These are phyloP conservation scores for Lichtheimia corymbifera DNA, from an alignment of 371 early-diverging fungal genomes.

Conservation along the genomic window DNA sequence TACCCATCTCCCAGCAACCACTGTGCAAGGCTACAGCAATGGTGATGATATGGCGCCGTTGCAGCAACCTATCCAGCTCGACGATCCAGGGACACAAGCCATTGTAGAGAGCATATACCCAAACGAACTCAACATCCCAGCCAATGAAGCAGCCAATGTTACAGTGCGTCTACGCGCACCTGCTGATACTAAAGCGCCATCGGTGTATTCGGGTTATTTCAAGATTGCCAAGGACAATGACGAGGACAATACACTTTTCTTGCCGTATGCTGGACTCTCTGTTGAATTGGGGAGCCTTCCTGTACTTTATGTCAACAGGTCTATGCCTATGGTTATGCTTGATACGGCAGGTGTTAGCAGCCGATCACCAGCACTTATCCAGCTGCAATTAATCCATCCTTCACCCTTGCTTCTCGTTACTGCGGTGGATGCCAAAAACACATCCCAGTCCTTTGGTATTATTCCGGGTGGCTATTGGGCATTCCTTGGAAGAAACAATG, in stretches of 20 bases:
- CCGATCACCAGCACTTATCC: conserved; percentile 19
- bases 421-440: conserved; percentile 25
- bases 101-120: conserved; percentile 22
- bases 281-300: conserved; percentile 24
- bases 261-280: conserved; percentile 49
- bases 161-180: conserved; percentile 34
- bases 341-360: conserved; percentile 1
- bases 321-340: conserved; percentile 29
- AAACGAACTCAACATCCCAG: conserved; percentile 16
- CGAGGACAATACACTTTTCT: conserved; percentile 13
- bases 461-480: conserved; percentile 37
- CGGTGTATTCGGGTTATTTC: conserved; percentile 47
- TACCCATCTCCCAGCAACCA: conserved; percentile 40
- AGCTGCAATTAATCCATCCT: conserved; percentile 28
- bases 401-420: conserved; percentile 28
- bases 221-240: conserved; percentile 17
- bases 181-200: conserved; percentile 11
- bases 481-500: conserved; percentile 31
- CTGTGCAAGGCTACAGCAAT: conserved; percentile 42
- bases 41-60: conserved; percentile 17
- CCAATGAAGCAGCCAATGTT: conserved; percentile 26
- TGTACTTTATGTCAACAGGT: conserved; percentile 34
- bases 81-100: conserved; percentile 23
- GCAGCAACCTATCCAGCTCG: conserved; percentile 22
- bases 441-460: conserved; percentile 17